Conservation (phyloP, 2,329 filamentous ascomycete genomes). For the Colletotrichum sp. region DNA sequence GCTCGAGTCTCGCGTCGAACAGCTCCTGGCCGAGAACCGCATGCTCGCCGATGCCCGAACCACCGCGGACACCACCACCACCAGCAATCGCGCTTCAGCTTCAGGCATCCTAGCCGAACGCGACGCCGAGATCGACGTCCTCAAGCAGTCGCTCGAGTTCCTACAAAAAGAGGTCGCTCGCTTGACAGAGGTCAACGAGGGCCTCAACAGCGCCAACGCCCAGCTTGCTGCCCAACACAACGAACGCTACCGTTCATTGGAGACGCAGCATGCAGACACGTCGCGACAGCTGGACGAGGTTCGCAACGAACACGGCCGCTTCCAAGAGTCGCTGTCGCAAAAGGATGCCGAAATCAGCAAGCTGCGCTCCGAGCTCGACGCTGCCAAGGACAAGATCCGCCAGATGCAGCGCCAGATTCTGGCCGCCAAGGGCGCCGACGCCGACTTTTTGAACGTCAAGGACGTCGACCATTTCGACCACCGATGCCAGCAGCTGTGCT, state of each 20-base stretch:
- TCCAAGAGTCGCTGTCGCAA: conserved; percentile 70
- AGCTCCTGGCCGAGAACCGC: conserved; percentile 85
- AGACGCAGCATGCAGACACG: conserved; percentile 69
- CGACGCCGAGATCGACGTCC: conserved; percentile 83
- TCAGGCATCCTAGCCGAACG: conserved; percentile 78
- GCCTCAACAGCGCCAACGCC: conserved; percentile 77
- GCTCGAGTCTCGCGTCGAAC: conserved; percentile 84
- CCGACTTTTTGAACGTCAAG: conserved; percentile 75
- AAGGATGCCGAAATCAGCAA: conserved; percentile 85
- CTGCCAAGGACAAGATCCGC: conserved; percentile 68
- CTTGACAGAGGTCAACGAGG: conserved; percentile 82
- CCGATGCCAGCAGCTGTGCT: conserved; percentile 92
- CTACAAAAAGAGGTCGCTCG: conserved; percentile 83
- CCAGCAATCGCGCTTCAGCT: conserved; percentile 71
- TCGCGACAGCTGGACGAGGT: conserved; percentile 73
- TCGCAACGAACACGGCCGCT: conserved; percentile 68
- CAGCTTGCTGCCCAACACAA: conserved; percentile 79
- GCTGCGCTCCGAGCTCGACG: conserved; percentile 79
- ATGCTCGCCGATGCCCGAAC: conserved; percentile 65
- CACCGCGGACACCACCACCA: conserved; percentile 66
- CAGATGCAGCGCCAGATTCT: conserved; percentile 60
- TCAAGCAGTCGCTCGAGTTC: conserved; percentile 79
- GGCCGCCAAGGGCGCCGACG: conserved; percentile 64
- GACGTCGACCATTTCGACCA: conserved; percentile 97
- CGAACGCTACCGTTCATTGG: conserved; percentile 71